Evolutionary conservation across 768 basidiomycete genomes (phyloP).

Genomic region (Tricholoma hemisulphureum): DNA sequence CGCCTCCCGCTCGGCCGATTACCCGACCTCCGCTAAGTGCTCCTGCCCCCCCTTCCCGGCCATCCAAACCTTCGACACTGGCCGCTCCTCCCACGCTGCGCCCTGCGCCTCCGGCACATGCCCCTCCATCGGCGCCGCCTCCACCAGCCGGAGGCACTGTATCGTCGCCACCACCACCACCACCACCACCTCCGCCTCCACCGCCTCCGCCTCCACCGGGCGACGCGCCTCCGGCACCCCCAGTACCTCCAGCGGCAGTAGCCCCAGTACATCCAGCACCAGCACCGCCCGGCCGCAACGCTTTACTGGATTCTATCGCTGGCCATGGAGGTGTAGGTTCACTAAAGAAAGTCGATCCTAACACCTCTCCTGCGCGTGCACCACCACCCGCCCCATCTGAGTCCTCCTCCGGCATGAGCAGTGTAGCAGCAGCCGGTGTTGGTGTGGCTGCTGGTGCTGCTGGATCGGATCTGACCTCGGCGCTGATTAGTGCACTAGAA

Average conservation of each 20-base stretch:
- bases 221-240: conserved; percentile 31
- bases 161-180: conserved; percentile 38
- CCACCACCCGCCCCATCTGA: conserved; percentile 12
- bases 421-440: conserved; percentile 34
- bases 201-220: conserved; percentile 46
- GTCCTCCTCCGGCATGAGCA: conserved; percentile 20
- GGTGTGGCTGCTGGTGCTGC: conserved; percentile 40
- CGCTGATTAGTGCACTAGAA: conserved; percentile 79
- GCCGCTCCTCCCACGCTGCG: conserved; percentile 25
- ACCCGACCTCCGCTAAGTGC: conserved; percentile 3
- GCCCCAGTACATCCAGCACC: no score
- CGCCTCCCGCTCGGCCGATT: conserved; percentile 18
- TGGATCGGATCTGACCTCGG: conserved; percentile 76
- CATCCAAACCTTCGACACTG: conserved; percentile 9
- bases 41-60: conserved; percentile 8
- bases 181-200: conserved; percentile 31
- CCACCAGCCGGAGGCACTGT: conserved; percentile 30
- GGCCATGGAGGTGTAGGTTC: conserved; percentile 13
- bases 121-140: conserved; percentile 37
- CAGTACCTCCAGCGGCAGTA: no score
- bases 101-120: conserved; percentile 32
- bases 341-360: conserved; percentile 14
- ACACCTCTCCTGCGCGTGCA: conserved; percentile 8
- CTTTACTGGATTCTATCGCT: conserved; percentile 14
- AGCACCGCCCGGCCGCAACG: conserved; percentile 53